Evolutionary conservation across 1,139 yeast species (phyloP), one percentile per base, ranked within the genome.

Genomic region (Taphrina sp.): DNA sequence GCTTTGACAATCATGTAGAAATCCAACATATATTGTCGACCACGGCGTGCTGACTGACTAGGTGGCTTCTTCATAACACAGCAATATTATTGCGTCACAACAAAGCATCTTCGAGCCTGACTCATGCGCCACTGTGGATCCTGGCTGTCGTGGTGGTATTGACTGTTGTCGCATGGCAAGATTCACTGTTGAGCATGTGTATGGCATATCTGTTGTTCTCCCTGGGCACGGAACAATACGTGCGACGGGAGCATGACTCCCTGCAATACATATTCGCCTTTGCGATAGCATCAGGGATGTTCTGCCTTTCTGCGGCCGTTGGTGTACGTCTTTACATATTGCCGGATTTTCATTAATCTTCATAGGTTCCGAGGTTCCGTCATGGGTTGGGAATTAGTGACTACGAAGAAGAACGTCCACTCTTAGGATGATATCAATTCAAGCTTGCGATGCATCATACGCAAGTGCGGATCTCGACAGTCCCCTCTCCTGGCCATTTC

Each of bases 361-460:
- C 2, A 7, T 29, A 47, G 53, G 53, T 49, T 3, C 54, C 54
- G 10, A 31, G 54, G 7, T 42, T 49, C 23, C n/a, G n/a, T n/a
- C n/a, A n/a, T n/a, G n/a, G n/a, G n/a, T n/a, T n/a, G n/a, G n/a
- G n/a, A n/a, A n/a, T n/a, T n/a, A n/a, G n/a, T n/a, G n/a, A n/a
- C n/a, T n/a, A n/a, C n/a, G n/a, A n/a, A n/a, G n/a, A n/a, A n/a
- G n/a, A n/a, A n/a, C n/a, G n/a, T n/a, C n/a, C n/a, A n/a, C n/a
- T n/a, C n/a, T n/a, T n/a, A n/a, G n/a, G n/a, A n/a, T n/a, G n/a
- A n/a, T n/a, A n/a, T n/a, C n/a, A n/a, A n/a, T n/a, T n/a, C n/a
- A n/a, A n/a, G n/a, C n/a, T n/a, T n/a, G n/a, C n/a, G n/a, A n/a
- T n/a, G n/a, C n/a, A n/a, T n/a, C n/a, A n/a, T n/a, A n/a, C n/a